Evolutionary conservation across 257 asterid genomes (phyloP), one percentile per base, ranked within the genome.

Genomic region (Solanum bulbocastanum): DNA sequence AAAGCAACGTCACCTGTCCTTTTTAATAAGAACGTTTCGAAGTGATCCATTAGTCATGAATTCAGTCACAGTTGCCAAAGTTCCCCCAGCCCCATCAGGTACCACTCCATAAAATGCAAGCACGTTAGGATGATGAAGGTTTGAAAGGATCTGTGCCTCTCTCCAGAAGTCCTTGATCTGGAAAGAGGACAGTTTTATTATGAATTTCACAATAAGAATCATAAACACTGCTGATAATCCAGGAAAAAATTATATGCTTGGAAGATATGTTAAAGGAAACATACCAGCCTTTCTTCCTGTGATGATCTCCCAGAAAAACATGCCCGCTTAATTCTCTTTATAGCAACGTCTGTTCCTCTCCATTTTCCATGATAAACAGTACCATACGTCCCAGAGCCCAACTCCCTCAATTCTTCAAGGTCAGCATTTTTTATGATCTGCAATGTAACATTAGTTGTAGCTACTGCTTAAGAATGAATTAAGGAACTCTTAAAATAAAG

Each of bases 21-120:
- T 95, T 72, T 88, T 92, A 69, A 90, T 69, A 86, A 95, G 91
- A 84, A 91, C 96, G 72, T 86, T 90, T 89, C 96, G 90, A 84
- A 94, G 95, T 66, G 98, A 94, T 81, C 98, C 98, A 91, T 93
- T 92, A 40, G 95, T 91, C 98, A 95, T 95, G 91, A 92, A 95
- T 85, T 94, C 98, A 49, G 96, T 85, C 16, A 95, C 95, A 16
- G 98, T 95, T 12, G 96, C 98, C 93, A 95, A 90, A 73, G 98
- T 94, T 42, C 96, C 96, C 69, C 95, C 96, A 65, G 94, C 90
- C 62, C 98, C 96, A 91, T 95, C 98, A 85, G 94, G 98, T 85
- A 95, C 98, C 88, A 95, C 96, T 75, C 98, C 98, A 71, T 95
- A 95, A 91, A 95, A 94, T 86, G 98, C 96, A 87, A 95, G 94